phyloP scores from a whole-genome alignment of 441 rosid species.

The Aquilaria agallochum region DNA sequence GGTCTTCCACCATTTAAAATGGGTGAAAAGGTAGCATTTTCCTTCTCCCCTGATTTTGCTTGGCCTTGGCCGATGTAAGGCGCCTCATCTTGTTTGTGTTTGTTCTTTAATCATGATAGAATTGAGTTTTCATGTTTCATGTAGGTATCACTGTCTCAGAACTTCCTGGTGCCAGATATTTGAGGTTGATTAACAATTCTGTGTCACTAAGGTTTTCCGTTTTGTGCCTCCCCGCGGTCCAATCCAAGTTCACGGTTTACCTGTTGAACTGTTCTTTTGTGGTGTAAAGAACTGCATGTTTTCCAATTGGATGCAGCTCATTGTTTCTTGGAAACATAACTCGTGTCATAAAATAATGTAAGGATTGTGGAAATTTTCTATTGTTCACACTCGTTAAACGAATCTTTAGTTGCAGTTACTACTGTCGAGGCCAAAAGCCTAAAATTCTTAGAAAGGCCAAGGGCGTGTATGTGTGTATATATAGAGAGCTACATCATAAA shows the following conservation, averaged over 20 bases:
- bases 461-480: too few relatives aligned
- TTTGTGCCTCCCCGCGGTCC: neutral
- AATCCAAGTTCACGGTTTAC: neutral
- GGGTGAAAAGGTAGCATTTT: conserved; percentile 74
- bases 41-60: neutral
- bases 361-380: too few relatives aligned
- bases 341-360: too few relatives aligned
- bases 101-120: neutral
- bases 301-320: too few relatives aligned
- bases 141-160: conserved; percentile 68
- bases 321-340: too few relatives aligned
- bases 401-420: too few relatives aligned
- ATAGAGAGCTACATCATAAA: too few relatives aligned
- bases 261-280: neutral
- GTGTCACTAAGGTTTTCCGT: neutral
- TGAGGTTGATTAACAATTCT: conserved; percentile 22
- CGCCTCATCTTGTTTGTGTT: too few relatives aligned
- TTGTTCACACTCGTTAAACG: too few relatives aligned
- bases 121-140: neutral
- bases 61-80: neutral
- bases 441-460: too few relatives aligned
- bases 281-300: too few relatives aligned
- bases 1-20: conserved; percentile 86
- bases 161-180: conserved; percentile 82
- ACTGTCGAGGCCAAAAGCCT: too few relatives aligned